These are phyloP conservation scores for Elsinoe ampelina DNA, from an alignment of 2,329 filamentous ascomycete genomes.

Conservation along the genomic window DNA sequence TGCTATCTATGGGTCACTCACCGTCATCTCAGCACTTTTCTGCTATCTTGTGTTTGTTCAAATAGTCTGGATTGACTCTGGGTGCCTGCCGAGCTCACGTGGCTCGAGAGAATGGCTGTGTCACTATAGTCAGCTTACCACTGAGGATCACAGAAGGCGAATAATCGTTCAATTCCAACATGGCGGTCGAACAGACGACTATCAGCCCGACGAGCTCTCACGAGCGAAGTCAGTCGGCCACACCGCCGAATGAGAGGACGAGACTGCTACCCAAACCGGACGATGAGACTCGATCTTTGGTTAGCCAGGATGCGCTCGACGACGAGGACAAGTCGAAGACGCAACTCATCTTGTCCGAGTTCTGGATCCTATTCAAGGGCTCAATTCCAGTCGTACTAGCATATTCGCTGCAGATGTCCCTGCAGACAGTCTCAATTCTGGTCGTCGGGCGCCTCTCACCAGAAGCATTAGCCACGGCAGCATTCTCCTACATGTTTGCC, in stretches of 20 bases:
- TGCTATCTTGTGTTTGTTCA: not conserved
- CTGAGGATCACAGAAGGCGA: too few species aligned
- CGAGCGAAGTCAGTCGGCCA: slow-evolving; percentile 7
- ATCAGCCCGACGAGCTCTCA: not conserved
- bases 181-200: not conserved
- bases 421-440: slow-evolving; percentile 74
- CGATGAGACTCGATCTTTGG: slow-evolving; percentile 25
- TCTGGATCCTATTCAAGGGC: slow-evolving; percentile 57
- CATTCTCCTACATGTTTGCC: slow-evolving; percentile 90
- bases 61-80: not conserved
- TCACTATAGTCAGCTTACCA: not conserved
- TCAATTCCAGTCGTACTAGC: slow-evolving; percentile 73
- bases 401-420: slow-evolving; percentile 75
- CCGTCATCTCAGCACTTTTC: not conserved
- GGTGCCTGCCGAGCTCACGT: not conserved
- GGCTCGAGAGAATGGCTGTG: not conserved
- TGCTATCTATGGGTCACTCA: slow-evolving; percentile 4
- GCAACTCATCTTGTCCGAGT: slow-evolving; percentile 46
- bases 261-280: slow-evolving; percentile 33
- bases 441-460: slow-evolving; percentile 72
- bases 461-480: slow-evolving; percentile 69
- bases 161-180: not conserved
- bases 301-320: slow-evolving; percentile 33
- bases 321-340: slow-evolving; percentile 24
- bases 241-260: slow-evolving; percentile 34